Evolutionary conservation across 306 rosid genomes (phyloP).

Genomic region (Sesbania bispinosa): DNA sequence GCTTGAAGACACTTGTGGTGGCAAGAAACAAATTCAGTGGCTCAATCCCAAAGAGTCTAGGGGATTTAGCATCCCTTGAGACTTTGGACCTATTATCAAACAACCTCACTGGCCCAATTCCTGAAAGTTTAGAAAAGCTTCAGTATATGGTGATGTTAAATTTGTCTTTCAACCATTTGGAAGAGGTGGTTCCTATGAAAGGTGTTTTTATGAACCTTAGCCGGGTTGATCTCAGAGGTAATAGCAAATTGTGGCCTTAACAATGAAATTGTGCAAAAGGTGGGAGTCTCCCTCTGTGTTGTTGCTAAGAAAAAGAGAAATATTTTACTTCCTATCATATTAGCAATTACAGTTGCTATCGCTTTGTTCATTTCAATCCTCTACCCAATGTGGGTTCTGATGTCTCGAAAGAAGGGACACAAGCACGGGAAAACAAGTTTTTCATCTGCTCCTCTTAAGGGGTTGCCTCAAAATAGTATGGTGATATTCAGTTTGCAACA

Average conservation of each 20-base stretch:
- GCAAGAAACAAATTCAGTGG: slow-evolving; percentile 37
- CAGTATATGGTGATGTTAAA: slow-evolving; percentile 9
- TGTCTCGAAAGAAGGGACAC: not conserved
- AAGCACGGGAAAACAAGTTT: slow-evolving; percentile 1
- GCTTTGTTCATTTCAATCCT: slow-evolving; percentile 3
- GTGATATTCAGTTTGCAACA: slow-evolving; percentile 72
- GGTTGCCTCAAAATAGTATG: slow-evolving; percentile 35
- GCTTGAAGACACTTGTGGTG: slow-evolving; percentile 19
- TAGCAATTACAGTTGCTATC: slow-evolving; percentile 20
- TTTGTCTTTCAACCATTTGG: slow-evolving; percentile 46
- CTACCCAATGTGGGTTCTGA: slow-evolving; percentile 1
- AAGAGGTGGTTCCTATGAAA: slow-evolving; percentile 34
- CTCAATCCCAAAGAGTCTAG: slow-evolving; percentile 31
- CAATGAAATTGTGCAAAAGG: slow-evolving; percentile 23
- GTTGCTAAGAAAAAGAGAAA: slow-evolving; percentile 12
- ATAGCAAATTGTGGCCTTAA: slow-evolving; percentile 29
- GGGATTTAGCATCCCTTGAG: slow-evolving; percentile 22
- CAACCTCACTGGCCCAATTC: slow-evolving; percentile 37
- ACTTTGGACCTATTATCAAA: slow-evolving; percentile 42
- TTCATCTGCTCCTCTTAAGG: not conserved
- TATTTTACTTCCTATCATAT: slow-evolving; percentile 13
- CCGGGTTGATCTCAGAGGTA: slow-evolving; percentile 28
- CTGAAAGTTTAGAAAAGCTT: slow-evolving; percentile 33
- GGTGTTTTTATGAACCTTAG: slow-evolving; percentile 38
- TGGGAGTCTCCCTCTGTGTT: slow-evolving; percentile 11